Conservation (phyloP, 345 rosid genomes). For the Ceriops zippeliana region DNA sequence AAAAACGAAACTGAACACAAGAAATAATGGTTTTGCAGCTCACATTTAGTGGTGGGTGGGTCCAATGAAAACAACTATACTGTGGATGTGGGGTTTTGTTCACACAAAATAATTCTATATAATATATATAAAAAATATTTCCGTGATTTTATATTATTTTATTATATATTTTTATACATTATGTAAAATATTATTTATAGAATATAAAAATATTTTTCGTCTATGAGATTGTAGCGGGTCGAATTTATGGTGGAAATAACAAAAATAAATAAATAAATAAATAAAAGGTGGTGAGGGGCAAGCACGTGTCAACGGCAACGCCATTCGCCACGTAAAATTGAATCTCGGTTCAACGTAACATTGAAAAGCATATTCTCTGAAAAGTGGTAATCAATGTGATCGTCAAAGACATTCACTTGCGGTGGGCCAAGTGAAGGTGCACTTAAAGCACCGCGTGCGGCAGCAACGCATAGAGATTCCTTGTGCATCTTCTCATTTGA, state of each 20-base stretch:
- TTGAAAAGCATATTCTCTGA: too few species aligned
- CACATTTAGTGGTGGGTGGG: conserved; percentile 26
- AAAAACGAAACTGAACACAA: not conserved
- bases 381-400: too few species aligned
- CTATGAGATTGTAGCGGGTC: not conserved
- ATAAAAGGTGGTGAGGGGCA: too few species aligned
- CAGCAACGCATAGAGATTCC: too few species aligned
- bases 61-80: conserved; percentile 3
- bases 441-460: too few species aligned
- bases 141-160: too few species aligned
- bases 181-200: not conserved
- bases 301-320: not conserved
- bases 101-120: too few species aligned
- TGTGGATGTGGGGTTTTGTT: too few species aligned
- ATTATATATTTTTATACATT: not conserved
- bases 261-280: not conserved
- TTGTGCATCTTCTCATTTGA: not conserved
- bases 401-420: too few species aligned
- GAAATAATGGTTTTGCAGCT: not conserved
- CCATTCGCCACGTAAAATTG: not conserved
- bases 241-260: not conserved
- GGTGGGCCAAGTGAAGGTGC: too few species aligned
- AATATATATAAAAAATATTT: too few species aligned
- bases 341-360: too few species aligned
- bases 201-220: not conserved